Conservation (phyloP, 306 rosid species). For the Vigna nakashimae region DNA sequence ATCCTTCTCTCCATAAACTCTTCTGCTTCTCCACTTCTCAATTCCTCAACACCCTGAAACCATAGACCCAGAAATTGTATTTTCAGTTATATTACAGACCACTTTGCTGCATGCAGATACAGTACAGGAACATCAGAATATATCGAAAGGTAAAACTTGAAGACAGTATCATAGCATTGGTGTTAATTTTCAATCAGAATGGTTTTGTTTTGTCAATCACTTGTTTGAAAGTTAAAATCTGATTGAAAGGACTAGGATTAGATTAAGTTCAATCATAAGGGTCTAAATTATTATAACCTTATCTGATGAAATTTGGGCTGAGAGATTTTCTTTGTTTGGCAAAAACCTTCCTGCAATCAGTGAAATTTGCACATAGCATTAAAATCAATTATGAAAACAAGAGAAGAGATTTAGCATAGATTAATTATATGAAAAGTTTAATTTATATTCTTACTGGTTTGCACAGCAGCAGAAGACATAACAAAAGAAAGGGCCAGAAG, state of each 20-base stretch:
- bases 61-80: not conserved
- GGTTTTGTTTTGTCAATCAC: no score
- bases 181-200: no score
- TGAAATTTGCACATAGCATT: slow-evolving; percentile 16
- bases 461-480: slow-evolving; percentile 41
- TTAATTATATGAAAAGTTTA: not conserved
- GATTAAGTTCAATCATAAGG: slow-evolving; percentile 32
- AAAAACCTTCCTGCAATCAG: slow-evolving; percentile 50
- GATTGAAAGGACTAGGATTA: not conserved
- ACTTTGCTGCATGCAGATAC: not conserved
- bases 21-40: slow-evolving; percentile 38
- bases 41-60: slow-evolving; percentile 44
- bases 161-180: no score
- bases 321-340: slow-evolving; percentile 40
- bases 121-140: not conserved
- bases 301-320: slow-evolving; percentile 35
- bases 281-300: slow-evolving; percentile 31
- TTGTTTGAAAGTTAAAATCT: no score
- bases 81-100: not conserved
- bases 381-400: not conserved
- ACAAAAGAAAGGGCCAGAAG: slow-evolving; percentile 46
- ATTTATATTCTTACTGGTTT: slow-evolving; percentile 50
- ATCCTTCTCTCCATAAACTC: slow-evolving; percentile 51
- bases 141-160: no score
- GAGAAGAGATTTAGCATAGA: not conserved